Evolutionary conservation across 1,284 basidiomycete genomes (phyloP).

Genomic region (Neolentinus lepideus): DNA sequence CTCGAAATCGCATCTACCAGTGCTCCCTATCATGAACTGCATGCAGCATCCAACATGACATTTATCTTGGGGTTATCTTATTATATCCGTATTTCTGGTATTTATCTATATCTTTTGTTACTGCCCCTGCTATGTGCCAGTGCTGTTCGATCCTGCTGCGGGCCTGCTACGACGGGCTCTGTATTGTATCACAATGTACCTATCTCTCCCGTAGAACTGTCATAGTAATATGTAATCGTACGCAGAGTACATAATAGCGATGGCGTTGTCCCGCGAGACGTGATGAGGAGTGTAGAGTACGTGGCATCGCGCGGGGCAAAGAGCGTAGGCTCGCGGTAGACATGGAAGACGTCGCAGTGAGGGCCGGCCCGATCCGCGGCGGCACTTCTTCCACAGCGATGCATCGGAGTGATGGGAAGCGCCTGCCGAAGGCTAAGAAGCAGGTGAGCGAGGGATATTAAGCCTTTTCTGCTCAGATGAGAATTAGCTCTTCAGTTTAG

Average conservation of each 20-base stretch:
- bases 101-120: not conserved
- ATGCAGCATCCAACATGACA: not conserved
- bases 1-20: not conserved
- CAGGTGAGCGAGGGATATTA: not conserved
- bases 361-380: not conserved
- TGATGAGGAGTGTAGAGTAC: not conserved
- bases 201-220: not conserved
- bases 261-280: not conserved
- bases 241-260: not conserved
- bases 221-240: constrained; percentile 1
- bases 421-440: not conserved
- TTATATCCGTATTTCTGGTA: not conserved
- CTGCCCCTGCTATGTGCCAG: not conserved
- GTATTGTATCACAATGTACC: not conserved
- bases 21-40: not conserved
- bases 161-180: not conserved
- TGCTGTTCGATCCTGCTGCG: too few species aligned
- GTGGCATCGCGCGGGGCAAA: not conserved
- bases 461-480: not conserved
- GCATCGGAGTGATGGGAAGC: not conserved
- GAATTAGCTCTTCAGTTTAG: not conserved
- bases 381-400: not conserved
- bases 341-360: not conserved
- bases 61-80: not conserved
- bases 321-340: not conserved